phyloP scores from a whole-genome alignment of 2,329 filamentous ascomycete species.

The Neopestalotiopsis sp. region DNA sequence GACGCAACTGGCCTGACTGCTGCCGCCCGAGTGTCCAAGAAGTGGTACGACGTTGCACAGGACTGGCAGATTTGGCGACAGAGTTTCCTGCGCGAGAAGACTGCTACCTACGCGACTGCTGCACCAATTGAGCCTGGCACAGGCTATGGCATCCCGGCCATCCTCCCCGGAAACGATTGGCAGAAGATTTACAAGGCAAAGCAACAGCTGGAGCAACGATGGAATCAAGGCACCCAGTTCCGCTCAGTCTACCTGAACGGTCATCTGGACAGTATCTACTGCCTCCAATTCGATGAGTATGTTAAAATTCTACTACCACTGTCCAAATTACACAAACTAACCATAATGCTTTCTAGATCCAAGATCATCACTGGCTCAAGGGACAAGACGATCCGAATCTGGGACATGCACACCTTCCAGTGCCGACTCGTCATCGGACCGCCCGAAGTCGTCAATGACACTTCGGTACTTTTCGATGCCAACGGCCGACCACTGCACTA shows the following conservation, averaged over 20 bases:
- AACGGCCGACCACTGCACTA: slow-evolving; percentile 59
- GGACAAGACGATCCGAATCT: slow-evolving; percentile 93
- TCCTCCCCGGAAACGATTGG: slow-evolving; percentile 75
- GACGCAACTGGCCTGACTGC: slow-evolving; percentile 57
- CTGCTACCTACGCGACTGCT: slow-evolving; percentile 63
- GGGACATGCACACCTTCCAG: slow-evolving; percentile 89
- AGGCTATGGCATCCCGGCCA: slow-evolving; percentile 61
- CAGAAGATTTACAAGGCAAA: slow-evolving; percentile 82
- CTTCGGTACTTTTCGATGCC: slow-evolving; percentile 55
- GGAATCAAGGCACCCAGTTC: slow-evolving; percentile 75
- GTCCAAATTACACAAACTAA: slow-evolving; percentile 37
- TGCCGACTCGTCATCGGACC: slow-evolving; percentile 89
- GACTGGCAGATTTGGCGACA: slow-evolving; percentile 69
- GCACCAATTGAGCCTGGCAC: slow-evolving; percentile 55
- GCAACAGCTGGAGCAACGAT: slow-evolving; percentile 76
- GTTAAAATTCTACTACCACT: slow-evolving; percentile 30
- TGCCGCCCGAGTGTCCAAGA: slow-evolving; percentile 54
- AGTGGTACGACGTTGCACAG: slow-evolving; percentile 52
- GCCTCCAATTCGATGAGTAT: slow-evolving; percentile 95
- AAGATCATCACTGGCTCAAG: slow-evolving; percentile 98
- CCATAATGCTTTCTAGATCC: slow-evolving; percentile 54
- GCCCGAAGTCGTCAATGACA: slow-evolving; percentile 63
- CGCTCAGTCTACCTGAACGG: slow-evolving; percentile 89
- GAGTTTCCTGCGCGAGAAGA: slow-evolving; percentile 66
- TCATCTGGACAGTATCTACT: slow-evolving; percentile 96